A percentile compares a stretch with the other conserved stretches of the same genome.
Conservation (phyloP, 2,329 filamentous ascomycete genomes). For the Ceratocystis albifundus region DNA sequence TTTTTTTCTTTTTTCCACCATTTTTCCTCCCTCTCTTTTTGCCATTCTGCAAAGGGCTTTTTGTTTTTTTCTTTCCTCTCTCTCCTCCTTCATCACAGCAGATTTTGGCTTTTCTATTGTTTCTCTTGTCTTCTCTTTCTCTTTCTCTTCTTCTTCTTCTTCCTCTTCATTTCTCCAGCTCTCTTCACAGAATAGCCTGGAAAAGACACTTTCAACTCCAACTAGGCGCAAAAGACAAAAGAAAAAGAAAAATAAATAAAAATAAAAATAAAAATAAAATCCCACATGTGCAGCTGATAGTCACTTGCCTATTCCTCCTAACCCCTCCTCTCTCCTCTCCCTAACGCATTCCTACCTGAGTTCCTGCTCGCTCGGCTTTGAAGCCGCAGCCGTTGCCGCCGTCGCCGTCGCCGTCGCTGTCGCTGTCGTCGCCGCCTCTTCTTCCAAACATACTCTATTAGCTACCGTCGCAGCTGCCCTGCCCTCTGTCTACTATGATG, state of each 20-base stretch:
- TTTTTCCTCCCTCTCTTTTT: slow-evolving; percentile 12
- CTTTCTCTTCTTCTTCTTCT: no score
- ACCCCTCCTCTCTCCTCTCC: no score
- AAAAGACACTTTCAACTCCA: not conserved
- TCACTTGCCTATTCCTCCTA: not conserved
- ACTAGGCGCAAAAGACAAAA: not conserved
- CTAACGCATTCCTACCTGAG: not conserved
- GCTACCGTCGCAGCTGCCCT: not conserved
- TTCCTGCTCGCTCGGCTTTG: no score
- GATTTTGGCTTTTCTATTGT: no score
- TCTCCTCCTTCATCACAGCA: not conserved
- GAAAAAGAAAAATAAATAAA: no score
- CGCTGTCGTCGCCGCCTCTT: not conserved
- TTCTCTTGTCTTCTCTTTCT: no score
- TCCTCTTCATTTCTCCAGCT: not conserved
- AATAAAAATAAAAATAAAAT: no score
- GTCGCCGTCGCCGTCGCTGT: no score
- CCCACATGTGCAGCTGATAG: not conserved
- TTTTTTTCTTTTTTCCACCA: slow-evolving; percentile 15
- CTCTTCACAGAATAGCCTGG: not conserved
- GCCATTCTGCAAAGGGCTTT: no score
- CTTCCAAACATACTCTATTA: not conserved
- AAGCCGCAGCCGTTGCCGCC: no score
- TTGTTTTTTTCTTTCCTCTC: not conserved
- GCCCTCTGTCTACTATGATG: not conserved